These are phyloP conservation scores for Pythium utonaiense DNA, from an alignment of 352 stramenopile genomes.

Conservation along the genomic window DNA sequence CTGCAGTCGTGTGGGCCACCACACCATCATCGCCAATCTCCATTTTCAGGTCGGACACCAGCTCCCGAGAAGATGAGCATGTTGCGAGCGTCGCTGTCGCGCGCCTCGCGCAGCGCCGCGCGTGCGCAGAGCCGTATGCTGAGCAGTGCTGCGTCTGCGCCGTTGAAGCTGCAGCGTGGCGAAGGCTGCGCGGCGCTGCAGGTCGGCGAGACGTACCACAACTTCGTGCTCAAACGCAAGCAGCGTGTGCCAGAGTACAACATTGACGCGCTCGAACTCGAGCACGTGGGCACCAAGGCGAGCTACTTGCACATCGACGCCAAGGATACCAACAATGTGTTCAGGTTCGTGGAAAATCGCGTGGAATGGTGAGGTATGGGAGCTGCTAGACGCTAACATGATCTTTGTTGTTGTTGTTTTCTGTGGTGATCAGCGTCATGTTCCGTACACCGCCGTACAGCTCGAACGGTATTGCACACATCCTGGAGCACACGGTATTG, in stretches of 20 bases:
- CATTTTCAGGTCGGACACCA: slow-evolving; percentile 1
- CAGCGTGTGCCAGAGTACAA: slow-evolving; percentile 76
- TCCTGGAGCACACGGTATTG: slow-evolving; percentile 95
- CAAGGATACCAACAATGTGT: slow-evolving; percentile 85
- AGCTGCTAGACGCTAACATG: neutral
- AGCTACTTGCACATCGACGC: slow-evolving; percentile 81
- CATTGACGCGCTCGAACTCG: slow-evolving; percentile 73
- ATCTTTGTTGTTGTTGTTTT: neutral
- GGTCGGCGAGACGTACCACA: slow-evolving; percentile 68
- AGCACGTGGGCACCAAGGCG: slow-evolving; percentile 66
- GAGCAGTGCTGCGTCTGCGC: neutral
- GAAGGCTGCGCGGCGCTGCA: slow-evolving; percentile 56
- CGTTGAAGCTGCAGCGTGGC: slow-evolving; percentile 28
- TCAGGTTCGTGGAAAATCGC: slow-evolving; percentile 33
- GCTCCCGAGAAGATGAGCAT: slow-evolving; percentile 1
- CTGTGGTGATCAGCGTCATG: slow-evolving; percentile 84
- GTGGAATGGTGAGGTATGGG: no score
- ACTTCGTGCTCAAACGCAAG: slow-evolving; percentile 63
- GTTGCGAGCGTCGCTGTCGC: slow-evolving; percentile 12
- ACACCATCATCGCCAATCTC: neutral
- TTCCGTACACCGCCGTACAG: slow-evolving; percentile 96
- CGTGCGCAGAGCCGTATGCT: slow-evolving; percentile 1
- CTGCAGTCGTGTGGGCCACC: neutral
- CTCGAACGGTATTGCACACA: slow-evolving; percentile 97
- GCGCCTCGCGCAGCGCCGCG: neutral